A percentile compares a stretch with the other conserved stretches of the same genome.
Evolutionary conservation across 192 early-diverging fungal species (phyloP).

Genomic region (Rhizophlyctis rosea): DNA sequence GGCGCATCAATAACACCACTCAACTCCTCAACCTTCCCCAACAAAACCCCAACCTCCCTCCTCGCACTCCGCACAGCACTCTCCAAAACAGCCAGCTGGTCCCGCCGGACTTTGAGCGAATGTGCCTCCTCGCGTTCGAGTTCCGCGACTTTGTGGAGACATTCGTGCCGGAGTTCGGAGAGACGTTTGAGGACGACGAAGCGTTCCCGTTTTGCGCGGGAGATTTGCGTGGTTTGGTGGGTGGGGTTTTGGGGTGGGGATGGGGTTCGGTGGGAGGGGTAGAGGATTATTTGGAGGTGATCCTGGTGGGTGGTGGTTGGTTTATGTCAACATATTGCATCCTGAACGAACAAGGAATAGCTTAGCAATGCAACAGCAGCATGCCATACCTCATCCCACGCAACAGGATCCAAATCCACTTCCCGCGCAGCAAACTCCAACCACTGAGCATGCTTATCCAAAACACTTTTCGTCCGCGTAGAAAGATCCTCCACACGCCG

Average conservation of each 20-base stretch:
- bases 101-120: no score
- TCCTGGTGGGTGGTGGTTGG: no score
- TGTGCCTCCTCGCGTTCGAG: no score
- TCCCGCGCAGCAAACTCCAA: not conserved
- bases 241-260: no score
- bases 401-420: not conserved
- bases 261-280: no score
- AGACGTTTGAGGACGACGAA: not conserved
- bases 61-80: slow-evolving; percentile 1
- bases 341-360: no score
- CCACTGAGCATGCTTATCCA: not conserved
- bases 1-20: not conserved
- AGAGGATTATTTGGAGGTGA: no score
- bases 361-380: no score
- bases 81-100: slow-evolving; percentile 15
- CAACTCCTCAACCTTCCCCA: slow-evolving; percentile 4
- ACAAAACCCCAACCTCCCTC: slow-evolving; percentile 1
- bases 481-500: not conserved
- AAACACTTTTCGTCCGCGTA: not conserved
- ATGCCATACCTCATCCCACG: not conserved
- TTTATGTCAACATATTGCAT: no score
- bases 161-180: slow-evolving; percentile 15
- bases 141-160: slow-evolving; percentile 10
- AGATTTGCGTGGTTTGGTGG: slow-evolving; percentile 1
- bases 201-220: not conserved